phyloP scores from a whole-genome alignment of 768 basidiomycete species.

The Wakefieldia striispora region DNA sequence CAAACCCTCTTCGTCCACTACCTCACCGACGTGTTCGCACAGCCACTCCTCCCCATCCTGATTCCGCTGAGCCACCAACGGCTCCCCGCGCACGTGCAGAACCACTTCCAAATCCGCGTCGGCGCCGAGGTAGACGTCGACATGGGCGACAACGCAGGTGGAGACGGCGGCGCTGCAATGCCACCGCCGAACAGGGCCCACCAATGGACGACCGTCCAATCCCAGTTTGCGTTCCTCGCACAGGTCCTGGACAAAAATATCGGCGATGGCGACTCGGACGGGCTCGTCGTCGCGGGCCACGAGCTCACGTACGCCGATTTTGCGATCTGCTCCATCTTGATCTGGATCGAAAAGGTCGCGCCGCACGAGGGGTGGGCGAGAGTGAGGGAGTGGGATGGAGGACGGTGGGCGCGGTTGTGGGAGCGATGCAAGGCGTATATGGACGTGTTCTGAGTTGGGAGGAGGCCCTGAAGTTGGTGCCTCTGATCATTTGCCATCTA shows the following conservation, averaged over 20 bases:
- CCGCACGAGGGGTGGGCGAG: slow-evolving; percentile 73
- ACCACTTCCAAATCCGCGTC: slow-evolving; percentile 43
- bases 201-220: slow-evolving; percentile 61
- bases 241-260: slow-evolving; percentile 65
- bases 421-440: slow-evolving; percentile 63
- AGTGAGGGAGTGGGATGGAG: slow-evolving; percentile 67
- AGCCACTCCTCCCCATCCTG: slow-evolving; percentile 68
- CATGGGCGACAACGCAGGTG: too few species aligned
- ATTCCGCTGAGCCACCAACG: slow-evolving; percentile 64
- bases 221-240: slow-evolving; percentile 66
- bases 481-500: too few species aligned
- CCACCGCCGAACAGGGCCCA: too few species aligned
- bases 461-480: too few species aligned
- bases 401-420: slow-evolving; percentile 63
- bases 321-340: slow-evolving; percentile 64
- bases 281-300: slow-evolving; percentile 60
- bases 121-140: not conserved
- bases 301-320: slow-evolving; percentile 75
- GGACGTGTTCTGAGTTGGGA: slow-evolving; percentile 54
- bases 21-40: slow-evolving; percentile 61
- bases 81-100: slow-evolving; percentile 53
- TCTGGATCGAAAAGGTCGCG: slow-evolving; percentile 73
- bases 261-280: slow-evolving; percentile 61
- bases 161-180: too few species aligned
- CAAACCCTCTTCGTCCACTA: slow-evolving; percentile 71